Percentiles rank a stretch among this genome's conserved stretches.
Conservation (phyloP, 78 protist genomes). For the Tieghemostelium lacteum region DNA sequence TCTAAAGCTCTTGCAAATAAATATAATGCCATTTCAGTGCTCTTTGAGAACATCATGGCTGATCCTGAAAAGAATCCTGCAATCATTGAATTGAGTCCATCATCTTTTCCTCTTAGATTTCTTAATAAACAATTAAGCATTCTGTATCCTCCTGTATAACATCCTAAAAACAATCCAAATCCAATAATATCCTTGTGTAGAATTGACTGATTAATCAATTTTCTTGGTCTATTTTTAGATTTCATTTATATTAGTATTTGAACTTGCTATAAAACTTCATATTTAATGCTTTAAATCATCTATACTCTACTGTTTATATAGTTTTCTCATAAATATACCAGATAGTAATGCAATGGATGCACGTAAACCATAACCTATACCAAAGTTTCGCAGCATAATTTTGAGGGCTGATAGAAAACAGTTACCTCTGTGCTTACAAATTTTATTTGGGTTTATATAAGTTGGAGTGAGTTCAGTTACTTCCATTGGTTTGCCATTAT, state of each 20-base stretch:
- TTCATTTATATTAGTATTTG: conserved; percentile 1
- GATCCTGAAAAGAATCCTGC: conserved; percentile 67
- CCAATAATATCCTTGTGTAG: conserved; percentile 71
- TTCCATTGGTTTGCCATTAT: neutral
- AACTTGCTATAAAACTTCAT: too few relatives aligned
- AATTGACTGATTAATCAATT: conserved; percentile 56
- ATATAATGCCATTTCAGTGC: conserved; percentile 70
- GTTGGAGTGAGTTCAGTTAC: too few relatives aligned
- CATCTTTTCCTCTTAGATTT: conserved; percentile 57
- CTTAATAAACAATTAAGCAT: conserved; percentile 47
- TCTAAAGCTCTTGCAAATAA: conserved; percentile 77
- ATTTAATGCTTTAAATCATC: neutral
- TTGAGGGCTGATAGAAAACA: conserved; percentile 15
- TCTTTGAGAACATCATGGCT: conserved; percentile 70
- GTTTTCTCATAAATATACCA: conserved; percentile 55
- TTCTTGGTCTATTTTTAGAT: conserved; percentile 43
- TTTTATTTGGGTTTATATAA: conserved; percentile 2
- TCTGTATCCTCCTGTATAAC: conserved; percentile 73
- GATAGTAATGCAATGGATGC: conserved; percentile 54
- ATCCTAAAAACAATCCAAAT: conserved; percentile 64
- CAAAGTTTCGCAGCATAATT: conserved; percentile 18
- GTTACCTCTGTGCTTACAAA: conserved; percentile 46
- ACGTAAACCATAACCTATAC: conserved; percentile 69
- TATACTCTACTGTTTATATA: conserved; percentile 57
- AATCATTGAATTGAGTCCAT: conserved; percentile 47